Percentiles rank a stretch among this genome's conserved stretches.
Conservation (phyloP, 169 alveolate genomes). For the Toxoplasma gondii region DNA sequence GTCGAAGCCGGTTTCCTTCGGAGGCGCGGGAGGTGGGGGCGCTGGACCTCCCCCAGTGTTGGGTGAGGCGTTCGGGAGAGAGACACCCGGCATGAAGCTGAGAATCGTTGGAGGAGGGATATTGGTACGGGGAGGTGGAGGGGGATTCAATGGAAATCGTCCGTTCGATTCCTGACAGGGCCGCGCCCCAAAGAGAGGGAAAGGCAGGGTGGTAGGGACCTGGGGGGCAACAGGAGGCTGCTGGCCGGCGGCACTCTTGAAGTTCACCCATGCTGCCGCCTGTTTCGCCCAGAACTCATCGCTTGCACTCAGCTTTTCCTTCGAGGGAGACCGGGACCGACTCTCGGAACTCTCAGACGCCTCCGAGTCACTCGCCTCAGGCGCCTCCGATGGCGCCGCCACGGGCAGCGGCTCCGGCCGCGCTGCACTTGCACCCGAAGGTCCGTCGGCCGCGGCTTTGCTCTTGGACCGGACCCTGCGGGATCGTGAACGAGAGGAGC, state of each 20-base stretch:
- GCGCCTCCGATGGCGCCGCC: background rate
- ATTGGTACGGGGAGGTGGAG: background rate
- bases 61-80: no score
- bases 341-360: background rate
- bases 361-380: background rate
- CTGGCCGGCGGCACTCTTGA: slow-evolving; percentile 45
- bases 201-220: background rate
- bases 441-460: background rate
- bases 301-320: slow-evolving; percentile 47
- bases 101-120: background rate
- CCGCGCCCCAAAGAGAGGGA: background rate
- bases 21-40: no score
- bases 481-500: background rate
- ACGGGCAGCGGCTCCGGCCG: background rate
- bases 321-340: slow-evolving; percentile 49
- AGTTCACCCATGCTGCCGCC: slow-evolving; percentile 63
- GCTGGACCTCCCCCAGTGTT: no score
- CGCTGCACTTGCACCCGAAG: background rate
- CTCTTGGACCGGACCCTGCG: background rate
- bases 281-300: slow-evolving; percentile 63
- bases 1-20: no score
- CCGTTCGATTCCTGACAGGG: background rate
- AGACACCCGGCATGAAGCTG: background rate
- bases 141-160: background rate
- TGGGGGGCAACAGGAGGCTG: background rate